Percentiles rank a stretch among this genome's conserved stretches.
Evolutionary conservation across 495 filamentous ascomycete genomes (phyloP).

Genomic region (Beverwykella pulmonaria): DNA sequence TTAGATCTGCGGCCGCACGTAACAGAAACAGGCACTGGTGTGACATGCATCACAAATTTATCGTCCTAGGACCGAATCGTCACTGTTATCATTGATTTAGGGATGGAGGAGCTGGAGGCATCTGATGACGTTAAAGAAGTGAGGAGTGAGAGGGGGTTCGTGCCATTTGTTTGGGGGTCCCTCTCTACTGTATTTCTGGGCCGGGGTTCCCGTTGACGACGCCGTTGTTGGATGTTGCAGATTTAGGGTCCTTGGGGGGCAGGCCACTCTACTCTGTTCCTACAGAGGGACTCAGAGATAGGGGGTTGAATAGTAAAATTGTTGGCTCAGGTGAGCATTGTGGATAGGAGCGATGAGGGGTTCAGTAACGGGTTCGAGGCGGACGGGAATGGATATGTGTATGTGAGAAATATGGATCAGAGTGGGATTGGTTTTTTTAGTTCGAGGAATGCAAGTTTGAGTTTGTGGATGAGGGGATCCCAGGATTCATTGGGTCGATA

Average conservation of each 20-base stretch:
- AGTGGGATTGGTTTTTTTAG: constrained; percentile 49
- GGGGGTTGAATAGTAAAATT: constrained; percentile 33
- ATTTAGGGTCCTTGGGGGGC: constrained; percentile 42
- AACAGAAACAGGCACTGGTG: constrained; percentile 45
- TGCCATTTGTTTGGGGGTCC: constrained; percentile 50
- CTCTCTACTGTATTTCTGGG: constrained; percentile 41
- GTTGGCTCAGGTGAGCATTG: constrained; percentile 37
- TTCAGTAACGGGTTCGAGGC: constrained; percentile 46
- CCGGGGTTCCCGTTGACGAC: constrained; percentile 38
- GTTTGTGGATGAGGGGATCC: constrained; percentile 48
- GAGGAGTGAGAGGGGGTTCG: constrained; percentile 44
- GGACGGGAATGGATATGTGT: constrained; percentile 47
- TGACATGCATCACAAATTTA: constrained; percentile 55
- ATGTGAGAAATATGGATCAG: constrained; percentile 49
- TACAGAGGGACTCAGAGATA: constrained; percentile 41
- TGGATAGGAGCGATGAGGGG: constrained; percentile 38
- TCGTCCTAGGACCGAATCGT: constrained; percentile 50
- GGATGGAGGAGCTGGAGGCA: constrained; percentile 53
- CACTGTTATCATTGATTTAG: constrained; percentile 52
- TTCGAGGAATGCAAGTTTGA: constrained; percentile 46
- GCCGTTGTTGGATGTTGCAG: constrained; percentile 44
- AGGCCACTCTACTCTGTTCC: constrained; percentile 47
- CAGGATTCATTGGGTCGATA: constrained; percentile 47
- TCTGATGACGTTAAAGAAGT: constrained; percentile 46
- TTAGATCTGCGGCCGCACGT: constrained; percentile 50